Evolutionary conservation across 2,329 filamentous ascomycete species (phyloP).

Genomic region (Hansfordia pulvinata): DNA sequence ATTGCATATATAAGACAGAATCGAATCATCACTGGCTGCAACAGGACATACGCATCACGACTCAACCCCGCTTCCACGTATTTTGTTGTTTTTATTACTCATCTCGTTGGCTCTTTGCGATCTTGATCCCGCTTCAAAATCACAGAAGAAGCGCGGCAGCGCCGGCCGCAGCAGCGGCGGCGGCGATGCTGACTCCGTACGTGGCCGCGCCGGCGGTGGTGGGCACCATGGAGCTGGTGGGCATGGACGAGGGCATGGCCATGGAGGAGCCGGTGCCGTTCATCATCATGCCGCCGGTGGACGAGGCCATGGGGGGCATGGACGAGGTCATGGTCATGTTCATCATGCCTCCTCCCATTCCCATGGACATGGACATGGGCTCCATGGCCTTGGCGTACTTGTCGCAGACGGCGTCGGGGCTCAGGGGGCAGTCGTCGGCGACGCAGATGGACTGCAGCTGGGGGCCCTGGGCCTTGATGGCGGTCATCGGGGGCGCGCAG

Average conservation of each 20-base stretch:
- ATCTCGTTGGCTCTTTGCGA: too few relatives aligned
- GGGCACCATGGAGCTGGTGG: constrained; percentile 2
- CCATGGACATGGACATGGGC: constrained; percentile 4
- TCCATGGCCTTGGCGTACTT: constrained; percentile 22
- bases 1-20: too few relatives aligned
- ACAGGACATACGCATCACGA: too few relatives aligned
- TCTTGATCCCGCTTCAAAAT: too few relatives aligned
- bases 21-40: too few relatives aligned
- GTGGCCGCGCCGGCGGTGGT: neutral
- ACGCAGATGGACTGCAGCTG: constrained; percentile 44
- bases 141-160: too few relatives aligned
- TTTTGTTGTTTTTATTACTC: too few relatives aligned
- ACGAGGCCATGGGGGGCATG: too few relatives aligned
- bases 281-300: too few relatives aligned
- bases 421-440: constrained; percentile 31
- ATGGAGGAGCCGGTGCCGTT: neutral
- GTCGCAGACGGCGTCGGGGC: constrained; percentile 28
- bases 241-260: neutral
- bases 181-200: constrained; percentile 10
- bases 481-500: constrained; percentile 30
- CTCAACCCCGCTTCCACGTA: too few relatives aligned
- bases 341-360: neutral
- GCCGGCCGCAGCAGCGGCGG: constrained; percentile 9
- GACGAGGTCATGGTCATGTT: neutral
- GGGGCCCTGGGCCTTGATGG: constrained; percentile 27